Evolutionary conservation across 768 basidiomycete genomes (phyloP).

Genomic region (Terana coerulea): DNA sequence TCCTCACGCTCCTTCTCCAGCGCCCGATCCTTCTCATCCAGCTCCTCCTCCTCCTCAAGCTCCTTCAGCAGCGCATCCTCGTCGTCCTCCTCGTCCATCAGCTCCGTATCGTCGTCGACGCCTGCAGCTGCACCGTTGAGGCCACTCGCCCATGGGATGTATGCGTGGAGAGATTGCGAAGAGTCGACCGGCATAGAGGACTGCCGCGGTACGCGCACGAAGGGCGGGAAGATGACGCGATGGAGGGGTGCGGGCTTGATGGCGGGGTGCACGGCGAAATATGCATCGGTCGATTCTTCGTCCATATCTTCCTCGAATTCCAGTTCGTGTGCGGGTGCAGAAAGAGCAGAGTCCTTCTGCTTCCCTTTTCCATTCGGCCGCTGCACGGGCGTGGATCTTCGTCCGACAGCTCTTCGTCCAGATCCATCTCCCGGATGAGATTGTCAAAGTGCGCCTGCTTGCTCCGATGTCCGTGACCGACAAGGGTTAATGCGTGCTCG

Average conservation of each 20-base stretch:
- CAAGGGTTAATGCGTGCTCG: conserved; percentile 44
- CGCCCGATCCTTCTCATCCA: conserved; percentile 36
- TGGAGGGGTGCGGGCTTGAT: conserved; percentile 19
- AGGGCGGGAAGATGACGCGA: conserved; percentile 33
- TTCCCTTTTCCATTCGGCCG: background rate
- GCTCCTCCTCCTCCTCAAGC: conserved; percentile 38
- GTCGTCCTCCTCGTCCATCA: conserved; percentile 31
- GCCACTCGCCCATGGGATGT: conserved; percentile 19
- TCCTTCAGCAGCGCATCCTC: conserved; percentile 35
- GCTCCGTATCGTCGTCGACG: conserved; percentile 23
- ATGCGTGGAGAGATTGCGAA: conserved; percentile 5
- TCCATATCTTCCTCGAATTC: conserved; percentile 18
- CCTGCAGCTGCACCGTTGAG: conserved; percentile 10
- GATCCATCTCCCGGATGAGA: conserved; percentile 22
- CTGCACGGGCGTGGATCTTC: conserved; percentile 7
- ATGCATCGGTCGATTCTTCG: conserved; percentile 5
- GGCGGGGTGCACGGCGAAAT: conserved; percentile 12
- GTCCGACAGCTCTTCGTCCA: conserved; percentile 12
- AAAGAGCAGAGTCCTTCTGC: background rate
- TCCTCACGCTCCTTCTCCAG: conserved; percentile 35
- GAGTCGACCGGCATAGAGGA: conserved; percentile 12
- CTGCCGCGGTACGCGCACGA: conserved; percentile 30
- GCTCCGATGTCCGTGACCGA: conserved; percentile 36
- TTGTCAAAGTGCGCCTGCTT: conserved; percentile 40
- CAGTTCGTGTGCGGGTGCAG: conserved; percentile 3